Evolutionary conservation across 495 filamentous ascomycete species (phyloP), one percentile per base, ranked within the genome.

Genomic region (Aspergillus olivimuriae): DNA sequence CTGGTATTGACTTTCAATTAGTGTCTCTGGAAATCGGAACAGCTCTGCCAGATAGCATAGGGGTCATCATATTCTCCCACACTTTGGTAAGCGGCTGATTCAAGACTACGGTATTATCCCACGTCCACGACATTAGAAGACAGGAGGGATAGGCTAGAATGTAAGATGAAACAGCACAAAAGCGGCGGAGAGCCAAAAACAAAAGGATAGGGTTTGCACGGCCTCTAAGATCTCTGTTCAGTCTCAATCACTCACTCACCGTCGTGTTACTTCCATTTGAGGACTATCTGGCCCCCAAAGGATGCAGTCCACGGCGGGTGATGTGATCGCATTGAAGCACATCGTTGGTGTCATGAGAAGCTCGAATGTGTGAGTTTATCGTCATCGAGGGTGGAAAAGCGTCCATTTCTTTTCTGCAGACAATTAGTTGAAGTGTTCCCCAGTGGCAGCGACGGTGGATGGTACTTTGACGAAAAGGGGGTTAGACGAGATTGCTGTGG

Each of bases 181-280:
- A 49, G 30, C 38, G 30, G 17, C 4, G 12, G 12, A 37, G 14
- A 23, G 1, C 12, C 14, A 43, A 12, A n/a, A 43, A 28, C 3
- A 46, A 35, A n/a, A 22, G n/a, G 34, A 14, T 9, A 11, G 15
- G 7, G 33, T 42, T 46, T 33, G 15, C 22, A 10, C 50, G 15
- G 47, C 58, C 60, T 58, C 66, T 70, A 47, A 57, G 66, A 73
- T 73, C 55, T 73, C 69, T 72, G 69, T 73, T 73, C 69, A 57
- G 43, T 60, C 63, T 68, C 68, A 68, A 56, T 68, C 69, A 69
- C 47, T 31, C 56, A 65, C 60, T 32, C 46, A 38, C 36, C 35
- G 41, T 46, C 8, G 53, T 52, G 50, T 62, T 57, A 51, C 64
- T 68, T 68, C 64, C 64, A 60, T 63, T 57, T n/a, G n/a, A n/a